These are phyloP conservation scores for Penicillium crystallinum DNA, from an alignment of 495 filamentous ascomycete species.

Conservation along the genomic window DNA sequence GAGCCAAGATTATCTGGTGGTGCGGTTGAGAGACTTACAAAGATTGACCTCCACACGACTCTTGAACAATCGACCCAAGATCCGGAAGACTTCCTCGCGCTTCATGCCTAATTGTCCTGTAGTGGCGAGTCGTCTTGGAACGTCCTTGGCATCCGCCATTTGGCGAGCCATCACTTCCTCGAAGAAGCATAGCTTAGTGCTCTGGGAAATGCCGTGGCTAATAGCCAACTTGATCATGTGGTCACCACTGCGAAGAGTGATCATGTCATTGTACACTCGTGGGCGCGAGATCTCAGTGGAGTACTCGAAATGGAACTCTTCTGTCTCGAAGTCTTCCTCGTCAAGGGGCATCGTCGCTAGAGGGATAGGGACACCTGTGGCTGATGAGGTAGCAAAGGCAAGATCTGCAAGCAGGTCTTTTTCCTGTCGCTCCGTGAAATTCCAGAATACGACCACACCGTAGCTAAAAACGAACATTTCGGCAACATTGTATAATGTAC, in stretches of 20 bases:
- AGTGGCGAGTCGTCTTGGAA: conserved; percentile 81
- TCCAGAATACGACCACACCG: conserved; percentile 98
- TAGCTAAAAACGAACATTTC: conserved; percentile 99
- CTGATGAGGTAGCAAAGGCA: conserved; percentile 70
- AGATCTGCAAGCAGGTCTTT: conserved; percentile 95
- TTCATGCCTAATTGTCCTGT: conserved; percentile 90
- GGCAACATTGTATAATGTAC: conserved; percentile 68
- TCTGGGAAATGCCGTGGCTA: conserved; percentile 94
- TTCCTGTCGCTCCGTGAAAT: conserved; percentile 91
- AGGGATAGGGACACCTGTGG: conserved; percentile 47
- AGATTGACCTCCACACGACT: conserved; percentile 96
- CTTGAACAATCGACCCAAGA: conserved; percentile 85
- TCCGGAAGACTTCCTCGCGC: conserved; percentile 84
- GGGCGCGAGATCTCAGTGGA: conserved; percentile 76
- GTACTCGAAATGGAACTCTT: conserved; percentile 99
- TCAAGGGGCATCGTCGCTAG: conserved; percentile 66
- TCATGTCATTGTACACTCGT: conserved; percentile 98
- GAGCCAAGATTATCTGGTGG: not conserved
- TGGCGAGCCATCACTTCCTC: conserved; percentile 95
- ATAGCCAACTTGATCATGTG: conserved; percentile 99
- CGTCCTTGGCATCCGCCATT: conserved; percentile 86
- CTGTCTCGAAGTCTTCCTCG: conserved; percentile 91
- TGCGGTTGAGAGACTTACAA: conserved; percentile 54
- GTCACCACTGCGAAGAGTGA: conserved; percentile 87
- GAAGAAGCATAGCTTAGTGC: conserved; percentile 94